Conservation (phyloP, 2,329 filamentous ascomycete species). For the Colletotrichum ledebouriae region DNA sequence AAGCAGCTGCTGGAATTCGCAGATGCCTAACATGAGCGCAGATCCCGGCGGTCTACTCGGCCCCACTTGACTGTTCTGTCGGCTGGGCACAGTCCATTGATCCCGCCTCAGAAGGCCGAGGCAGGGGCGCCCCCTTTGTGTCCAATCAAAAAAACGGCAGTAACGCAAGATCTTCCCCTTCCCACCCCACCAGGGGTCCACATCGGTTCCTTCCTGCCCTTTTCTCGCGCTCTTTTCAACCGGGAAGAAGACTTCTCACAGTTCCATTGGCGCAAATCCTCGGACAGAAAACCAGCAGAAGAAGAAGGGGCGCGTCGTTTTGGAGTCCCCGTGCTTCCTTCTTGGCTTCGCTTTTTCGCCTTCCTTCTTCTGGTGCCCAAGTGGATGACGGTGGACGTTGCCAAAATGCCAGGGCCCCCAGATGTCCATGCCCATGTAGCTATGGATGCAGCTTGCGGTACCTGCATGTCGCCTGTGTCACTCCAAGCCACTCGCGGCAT, state of each 20-base stretch:
- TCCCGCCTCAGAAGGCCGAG: not conserved
- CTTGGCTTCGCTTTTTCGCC: not conserved
- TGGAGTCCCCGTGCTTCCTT: conserved; percentile 12
- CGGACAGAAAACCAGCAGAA: not conserved
- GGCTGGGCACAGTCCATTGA: conserved; percentile 25
- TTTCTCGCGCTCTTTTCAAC: too few relatives aligned
- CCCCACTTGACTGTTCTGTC: conserved; percentile 27
- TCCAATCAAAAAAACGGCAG: not conserved
- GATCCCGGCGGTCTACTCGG: conserved; percentile 33
- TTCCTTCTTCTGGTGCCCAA: not conserved
- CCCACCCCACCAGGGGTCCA: conserved; percentile 9
- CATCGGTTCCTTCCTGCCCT: conserved; percentile 1
- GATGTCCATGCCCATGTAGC: not conserved
- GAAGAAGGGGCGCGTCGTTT: conserved; percentile 15
- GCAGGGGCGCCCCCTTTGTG: not conserved
- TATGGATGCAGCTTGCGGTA: conserved; percentile 29
- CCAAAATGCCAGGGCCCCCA: conserved; percentile 2
- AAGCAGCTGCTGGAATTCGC: conserved; percentile 7
- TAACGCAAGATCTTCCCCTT: conserved; percentile 17
- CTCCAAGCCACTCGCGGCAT: conserved; percentile 36
- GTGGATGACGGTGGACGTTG: not conserved
- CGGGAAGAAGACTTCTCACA: not conserved
- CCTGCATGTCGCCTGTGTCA: conserved; percentile 40
- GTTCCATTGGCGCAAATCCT: conserved; percentile 38
- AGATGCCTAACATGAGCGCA: conserved; percentile 38